Evolutionary conservation across 2,329 filamentous ascomycete species (phyloP), one percentile per base, ranked within the genome.

Genomic region (Penicillium sp.): DNA sequence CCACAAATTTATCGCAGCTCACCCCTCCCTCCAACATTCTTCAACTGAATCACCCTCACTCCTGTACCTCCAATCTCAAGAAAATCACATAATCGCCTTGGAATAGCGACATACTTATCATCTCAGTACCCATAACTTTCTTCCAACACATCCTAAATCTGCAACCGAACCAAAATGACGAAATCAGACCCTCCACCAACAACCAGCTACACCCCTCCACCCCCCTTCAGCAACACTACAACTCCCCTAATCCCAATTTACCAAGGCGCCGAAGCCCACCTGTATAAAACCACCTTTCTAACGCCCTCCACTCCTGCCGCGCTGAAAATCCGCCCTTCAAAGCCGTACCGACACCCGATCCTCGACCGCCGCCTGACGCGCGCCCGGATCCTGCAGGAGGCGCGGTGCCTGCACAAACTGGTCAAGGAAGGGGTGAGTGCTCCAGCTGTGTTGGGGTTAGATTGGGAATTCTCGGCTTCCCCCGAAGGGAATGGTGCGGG

Each of bases 181-280:
- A 31, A 56, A 38, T 44, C 50, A 47, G 38, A 35, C 23, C 56
- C 56, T 38, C 47, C 19, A 38, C 48, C 44, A 38, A 61, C 57
- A 49, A 19, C 50, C 61, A 9, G 21, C 49, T 73, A 74, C 45
- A 71, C 67, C 47, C 73, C 74, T 7, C 77, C 75, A 7, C 65
- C 71, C 67, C 88, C 91, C 65, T 90, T 90, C 44, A 77, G 82
- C 38, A 85, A 90, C 68, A 90, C 53, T 11, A 81, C 85, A 64
- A 82, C 86, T 69, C 78, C 86, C 53, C 88, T 92, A 66, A 78
- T 75, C 53, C 90, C 97, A 72, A 87, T 98, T 70, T 90, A 92
- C 61, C 95, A 98, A 84, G 95, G 95, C 79, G 95, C 95, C 75
- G 95, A 99, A 86, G 93, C 92, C 63, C 92, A 94, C 67, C 87